phyloP scores from a whole-genome alignment of 1,139 yeast genomes.

The Zygotorulaspora mrakii region DNA sequence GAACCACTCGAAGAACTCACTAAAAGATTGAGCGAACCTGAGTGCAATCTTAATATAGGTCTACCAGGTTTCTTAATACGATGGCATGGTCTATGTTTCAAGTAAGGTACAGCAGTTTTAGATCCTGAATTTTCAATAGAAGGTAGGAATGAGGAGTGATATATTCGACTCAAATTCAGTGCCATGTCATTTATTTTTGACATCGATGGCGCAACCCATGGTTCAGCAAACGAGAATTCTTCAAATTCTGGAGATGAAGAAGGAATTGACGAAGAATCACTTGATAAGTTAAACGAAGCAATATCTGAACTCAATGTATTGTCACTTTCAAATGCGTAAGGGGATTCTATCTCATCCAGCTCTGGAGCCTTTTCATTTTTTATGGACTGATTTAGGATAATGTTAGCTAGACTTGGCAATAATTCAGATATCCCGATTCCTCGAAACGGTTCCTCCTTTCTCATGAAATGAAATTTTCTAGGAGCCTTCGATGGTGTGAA shows the following conservation, averaged over 20 bases:
- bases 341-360: conserved; percentile 2
- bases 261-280: conserved; percentile 21
- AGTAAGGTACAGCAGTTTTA: not conserved
- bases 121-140: not conserved
- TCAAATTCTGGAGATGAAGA: conserved; percentile 17
- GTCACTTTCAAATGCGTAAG: conserved; percentile 9
- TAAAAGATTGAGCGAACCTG: conserved; percentile 46
- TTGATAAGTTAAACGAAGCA: conserved; percentile 22
- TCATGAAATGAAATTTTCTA: not conserved
- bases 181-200: conserved; percentile 18
- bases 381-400: not conserved
- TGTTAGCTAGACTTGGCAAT: not conserved
- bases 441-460: not conserved
- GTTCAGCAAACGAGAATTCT: conserved; percentile 13
- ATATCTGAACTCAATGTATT: conserved; percentile 14
- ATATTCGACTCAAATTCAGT: conserved; percentile 19
- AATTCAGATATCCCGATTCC: not conserved
- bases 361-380: not conserved
- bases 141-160: conserved; percentile 34
- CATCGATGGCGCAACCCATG: conserved; percentile 12
- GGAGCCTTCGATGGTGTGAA: conserved; percentile 2
- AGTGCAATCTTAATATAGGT: conserved; percentile 44
- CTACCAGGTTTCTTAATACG: conserved; percentile 38
- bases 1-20: conserved; percentile 69
- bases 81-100: conserved; percentile 22